Evolutionary conservation across 495 filamentous ascomycete genomes (phyloP).

Genomic region (Penicillium herquei): DNA sequence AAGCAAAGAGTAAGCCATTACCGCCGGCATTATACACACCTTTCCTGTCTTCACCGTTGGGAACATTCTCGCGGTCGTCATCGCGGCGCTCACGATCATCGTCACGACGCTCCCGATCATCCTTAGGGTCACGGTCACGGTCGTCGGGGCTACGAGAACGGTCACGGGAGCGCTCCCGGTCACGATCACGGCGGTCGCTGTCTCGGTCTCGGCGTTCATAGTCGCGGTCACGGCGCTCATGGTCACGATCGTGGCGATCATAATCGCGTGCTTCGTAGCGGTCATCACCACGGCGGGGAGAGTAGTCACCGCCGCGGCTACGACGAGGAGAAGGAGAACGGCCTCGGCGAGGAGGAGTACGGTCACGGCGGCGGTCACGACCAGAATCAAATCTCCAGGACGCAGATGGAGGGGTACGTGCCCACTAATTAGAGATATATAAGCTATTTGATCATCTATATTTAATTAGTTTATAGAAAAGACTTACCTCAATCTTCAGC

Average conservation of each 20-base stretch:
- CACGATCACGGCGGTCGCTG: conserved; percentile 61
- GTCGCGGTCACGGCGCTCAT: conserved; percentile 72
- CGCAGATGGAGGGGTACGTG: conserved; percentile 94
- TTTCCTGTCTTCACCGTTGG: conserved; percentile 74
- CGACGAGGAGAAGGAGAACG: conserved; percentile 74
- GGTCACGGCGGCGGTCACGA: conserved; percentile 69
- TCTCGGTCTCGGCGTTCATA: conserved; percentile 61
- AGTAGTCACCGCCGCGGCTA: conserved; percentile 77
- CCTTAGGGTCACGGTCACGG: conserved; percentile 66
- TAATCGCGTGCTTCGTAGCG: conserved; percentile 70
- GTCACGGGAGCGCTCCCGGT: conserved; percentile 63
- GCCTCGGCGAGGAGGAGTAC: conserved; percentile 77
- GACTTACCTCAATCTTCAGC: conserved; percentile 91
- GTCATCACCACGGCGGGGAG: conserved; percentile 88
- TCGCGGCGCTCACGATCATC: conserved; percentile 59
- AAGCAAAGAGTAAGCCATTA: background rate
- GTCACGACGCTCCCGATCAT: conserved; percentile 65
- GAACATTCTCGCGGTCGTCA: conserved; percentile 51
- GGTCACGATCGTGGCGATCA: conserved; percentile 66
- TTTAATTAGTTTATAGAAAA: background rate
- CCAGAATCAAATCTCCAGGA: conserved; percentile 97
- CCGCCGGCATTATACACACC: conserved; percentile 50
- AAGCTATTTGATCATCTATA: conserved; percentile 5
- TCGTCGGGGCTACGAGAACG: conserved; percentile 59
- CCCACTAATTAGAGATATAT: conserved; percentile 65